Base-by-base conservation (phyloP, 2,329 filamentous ascomycete species). In the Scytalidium sp. region DNA sequence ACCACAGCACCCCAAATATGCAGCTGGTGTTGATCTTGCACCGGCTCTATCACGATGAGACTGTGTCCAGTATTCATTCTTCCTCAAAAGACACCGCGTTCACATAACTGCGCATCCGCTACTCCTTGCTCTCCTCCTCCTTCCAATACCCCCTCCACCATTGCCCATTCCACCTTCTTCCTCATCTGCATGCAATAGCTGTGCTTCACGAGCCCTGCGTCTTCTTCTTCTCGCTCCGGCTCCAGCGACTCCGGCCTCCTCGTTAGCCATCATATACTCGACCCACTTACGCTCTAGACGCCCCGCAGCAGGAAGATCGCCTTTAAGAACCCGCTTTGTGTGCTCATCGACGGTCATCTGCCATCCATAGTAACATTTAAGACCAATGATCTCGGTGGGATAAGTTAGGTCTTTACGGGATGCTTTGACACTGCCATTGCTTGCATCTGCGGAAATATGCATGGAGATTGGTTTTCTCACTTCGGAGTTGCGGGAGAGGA, bases 301-400 rank as follows among this genome's bases (percentile, higher is more conserved):
- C 32, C 77, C 78, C 1, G 94, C 94, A 1, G 88, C 79, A 0
- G 77, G 74, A 51, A 90, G 79, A 54, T 96, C 88, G 6, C 90
- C 90, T 3, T 81, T 76, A 46, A 96, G 68, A 1, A 97, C 89
- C 3, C 92, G 83, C 71, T 92, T 93, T 47, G 85, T 91, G 68
- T 97, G 93, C 67, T 97, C 91, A 58, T 97, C 88, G 3, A 97
- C 91, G 0, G 91, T 97, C 71, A 90, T 89, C 70, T 97, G 93
- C 82, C 90, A 97, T 40, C 88, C 90, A 67, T 96, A 96, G 73
- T 93, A 97, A 69, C 91, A 96, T 68, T 96, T 97, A 41, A 97
- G 78, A 5, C 84, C 77, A 52, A 97, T 90, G 50, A 95, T 82
- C 64, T 96, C 86, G 1, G 83, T 81, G 0, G 90, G 88, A 59